Evolutionary conservation across 768 basidiomycete species (phyloP).

Genomic region (Tephrocybe sp.): DNA sequence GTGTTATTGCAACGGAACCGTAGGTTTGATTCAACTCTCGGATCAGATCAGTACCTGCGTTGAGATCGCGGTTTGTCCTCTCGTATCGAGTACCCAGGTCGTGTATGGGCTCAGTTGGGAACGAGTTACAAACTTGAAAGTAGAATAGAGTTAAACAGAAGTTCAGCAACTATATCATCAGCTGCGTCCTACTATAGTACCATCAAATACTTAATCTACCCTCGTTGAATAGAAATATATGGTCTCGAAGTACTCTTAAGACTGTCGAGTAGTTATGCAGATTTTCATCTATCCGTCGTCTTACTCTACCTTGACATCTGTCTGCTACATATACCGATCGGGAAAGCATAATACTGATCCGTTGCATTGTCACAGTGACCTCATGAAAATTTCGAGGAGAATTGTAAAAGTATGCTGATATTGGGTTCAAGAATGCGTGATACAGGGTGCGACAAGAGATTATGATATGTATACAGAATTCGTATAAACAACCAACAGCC

Average conservation of each 20-base stretch:
- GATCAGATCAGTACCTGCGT: neutral
- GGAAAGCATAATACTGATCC: neutral
- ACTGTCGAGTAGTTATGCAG: no score
- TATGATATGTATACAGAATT: slow-evolving; percentile 22
- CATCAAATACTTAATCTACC: no score
- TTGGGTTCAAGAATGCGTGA: slow-evolving; percentile 18
- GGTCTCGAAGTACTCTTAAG: no score
- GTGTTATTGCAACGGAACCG: no score
- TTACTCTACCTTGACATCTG: neutral
- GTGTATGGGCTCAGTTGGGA: slow-evolving; percentile 7
- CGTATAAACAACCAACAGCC: slow-evolving; percentile 12
- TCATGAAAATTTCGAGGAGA: neutral
- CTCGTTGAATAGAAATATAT: no score
- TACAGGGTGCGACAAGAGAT: slow-evolving; percentile 19
- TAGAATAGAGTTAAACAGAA: neutral
- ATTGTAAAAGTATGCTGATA: slow-evolving; percentile 12
- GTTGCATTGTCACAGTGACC: neutral
- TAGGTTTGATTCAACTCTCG: neutral
- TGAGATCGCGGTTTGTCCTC: slow-evolving; percentile 1
- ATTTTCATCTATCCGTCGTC: neutral
- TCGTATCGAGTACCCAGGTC: no score
- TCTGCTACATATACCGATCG: no score
- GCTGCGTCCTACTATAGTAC: no score
- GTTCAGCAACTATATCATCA: no score
- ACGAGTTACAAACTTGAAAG: neutral